Percentiles rank a stretch among this genome's conserved stretches.
Conservation (phyloP, 169 alveolate species). For the Eimeria sp. region DNA sequence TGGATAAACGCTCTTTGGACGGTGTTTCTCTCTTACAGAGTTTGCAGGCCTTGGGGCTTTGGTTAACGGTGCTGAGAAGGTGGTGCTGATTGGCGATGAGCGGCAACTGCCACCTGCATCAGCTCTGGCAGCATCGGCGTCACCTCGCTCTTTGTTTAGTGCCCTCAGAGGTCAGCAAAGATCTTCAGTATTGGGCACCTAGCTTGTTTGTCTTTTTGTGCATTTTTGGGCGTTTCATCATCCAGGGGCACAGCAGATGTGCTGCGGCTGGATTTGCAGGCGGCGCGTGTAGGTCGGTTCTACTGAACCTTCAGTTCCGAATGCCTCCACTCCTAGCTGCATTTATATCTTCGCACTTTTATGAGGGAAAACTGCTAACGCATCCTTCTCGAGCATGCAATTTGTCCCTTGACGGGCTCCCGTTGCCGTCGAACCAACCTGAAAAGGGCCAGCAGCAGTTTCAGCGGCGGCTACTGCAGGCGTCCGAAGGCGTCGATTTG, state of each 20-base stretch:
- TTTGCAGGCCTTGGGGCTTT: conserved; percentile 65
- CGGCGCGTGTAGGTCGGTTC: conserved; percentile 68
- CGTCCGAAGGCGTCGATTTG: not conserved
- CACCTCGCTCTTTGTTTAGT: conserved; percentile 57
- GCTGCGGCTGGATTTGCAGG: conserved; percentile 51
- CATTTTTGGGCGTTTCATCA: not conserved
- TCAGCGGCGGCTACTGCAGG: not conserved
- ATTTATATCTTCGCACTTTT: conserved; percentile 64
- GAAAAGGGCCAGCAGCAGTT: not conserved
- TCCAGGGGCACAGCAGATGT: not conserved
- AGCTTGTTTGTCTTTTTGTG: not conserved
- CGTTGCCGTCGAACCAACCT: not conserved
- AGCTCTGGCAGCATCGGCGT: conserved; percentile 28
- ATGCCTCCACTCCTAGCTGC: conserved; percentile 77
- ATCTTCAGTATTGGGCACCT: not conserved
- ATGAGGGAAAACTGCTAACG: conserved; percentile 57
- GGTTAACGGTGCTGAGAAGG: conserved; percentile 59
- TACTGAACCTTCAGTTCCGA: conserved; percentile 63
- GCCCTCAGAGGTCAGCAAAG: conserved; percentile 62
- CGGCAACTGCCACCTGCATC: conserved; percentile 65
- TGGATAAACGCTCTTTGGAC: not conserved
- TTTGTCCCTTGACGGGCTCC: not conserved
- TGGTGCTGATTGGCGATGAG: conserved; percentile 70
- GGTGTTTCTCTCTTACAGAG: conserved; percentile 16
- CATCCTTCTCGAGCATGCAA: not conserved